Conservation (phyloP, 2,329 filamentous ascomycete species). For the Claviceps arundinis region DNA sequence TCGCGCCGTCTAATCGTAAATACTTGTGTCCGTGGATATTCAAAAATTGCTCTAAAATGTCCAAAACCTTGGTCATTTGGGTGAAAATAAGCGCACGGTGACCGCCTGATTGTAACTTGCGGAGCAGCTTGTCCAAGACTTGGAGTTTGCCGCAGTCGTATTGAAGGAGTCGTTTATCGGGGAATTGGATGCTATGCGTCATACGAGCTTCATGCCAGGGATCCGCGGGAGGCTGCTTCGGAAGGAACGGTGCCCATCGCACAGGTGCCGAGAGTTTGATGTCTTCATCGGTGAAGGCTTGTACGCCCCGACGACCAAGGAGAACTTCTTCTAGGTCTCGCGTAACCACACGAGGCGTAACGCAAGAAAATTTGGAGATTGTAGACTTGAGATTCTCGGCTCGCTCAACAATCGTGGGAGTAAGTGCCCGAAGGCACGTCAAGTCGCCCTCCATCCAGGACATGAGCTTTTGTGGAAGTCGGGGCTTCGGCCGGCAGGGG, state of each 20-base stretch:
- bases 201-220: slow-evolving; percentile 91
- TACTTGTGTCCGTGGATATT: slow-evolving; percentile 98
- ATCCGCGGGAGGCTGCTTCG: slow-evolving; percentile 47
- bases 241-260: slow-evolving; percentile 42
- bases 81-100: slow-evolving; percentile 97
- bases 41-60: slow-evolving; percentile 93
- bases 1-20: slow-evolving; percentile 87
- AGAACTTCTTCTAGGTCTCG: slow-evolving; percentile 59
- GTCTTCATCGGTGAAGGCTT: slow-evolving; percentile 42
- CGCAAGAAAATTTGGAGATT: slow-evolving; percentile 80
- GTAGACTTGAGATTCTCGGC: slow-evolving; percentile 58
- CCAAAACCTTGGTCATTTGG: slow-evolving; percentile 97
- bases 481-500: slow-evolving; percentile 46
- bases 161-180: slow-evolving; percentile 88
- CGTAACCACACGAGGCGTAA: slow-evolving; percentile 79
- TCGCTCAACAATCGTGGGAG: slow-evolving; percentile 62
- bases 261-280: slow-evolving; percentile 44
- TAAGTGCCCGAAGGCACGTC: slow-evolving; percentile 47
- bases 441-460: slow-evolving; percentile 67
- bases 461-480: slow-evolving; percentile 47
- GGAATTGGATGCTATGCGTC: slow-evolving; percentile 88
- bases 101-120: slow-evolving; percentile 74
- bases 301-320: slow-evolving; percentile 46
- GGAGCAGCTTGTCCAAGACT: slow-evolving; percentile 70
- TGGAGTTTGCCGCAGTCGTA: slow-evolving; percentile 98